Conservation (phyloP, 2,329 filamentous ascomycete genomes). For the Sporothrix mexicana region DNA sequence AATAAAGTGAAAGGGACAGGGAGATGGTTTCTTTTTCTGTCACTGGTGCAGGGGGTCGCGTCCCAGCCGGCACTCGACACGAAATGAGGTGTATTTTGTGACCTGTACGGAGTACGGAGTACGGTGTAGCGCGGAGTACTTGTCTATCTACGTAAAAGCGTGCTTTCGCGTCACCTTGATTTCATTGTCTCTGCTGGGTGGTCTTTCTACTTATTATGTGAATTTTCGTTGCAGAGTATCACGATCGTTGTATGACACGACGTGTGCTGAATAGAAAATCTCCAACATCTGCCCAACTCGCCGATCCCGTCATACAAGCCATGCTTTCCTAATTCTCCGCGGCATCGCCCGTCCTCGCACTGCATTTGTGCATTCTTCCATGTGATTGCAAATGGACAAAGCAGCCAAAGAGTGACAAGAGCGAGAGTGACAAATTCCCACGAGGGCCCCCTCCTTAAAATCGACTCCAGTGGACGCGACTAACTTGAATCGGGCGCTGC, state of each 20-base stretch:
- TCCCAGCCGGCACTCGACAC: conserved; percentile 21
- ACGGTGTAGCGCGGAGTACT: too few species aligned
- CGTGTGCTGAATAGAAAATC: too few species aligned
- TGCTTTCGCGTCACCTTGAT: background rate
- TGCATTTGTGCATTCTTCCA: background rate
- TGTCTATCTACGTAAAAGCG: background rate
- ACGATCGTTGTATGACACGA: background rate
- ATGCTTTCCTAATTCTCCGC: background rate
- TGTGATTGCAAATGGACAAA: conserved; percentile 20
- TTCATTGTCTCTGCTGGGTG: background rate
- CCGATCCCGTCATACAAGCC: background rate
- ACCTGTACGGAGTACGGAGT: background rate
- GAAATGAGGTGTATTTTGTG: conserved; percentile 17
- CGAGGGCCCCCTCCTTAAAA: background rate
- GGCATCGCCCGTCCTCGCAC: background rate
- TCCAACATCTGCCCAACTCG: background rate
- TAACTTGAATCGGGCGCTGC: conserved; percentile 17
- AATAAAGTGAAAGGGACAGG: background rate
- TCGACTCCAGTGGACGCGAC: background rate
- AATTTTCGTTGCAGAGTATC: too few species aligned
- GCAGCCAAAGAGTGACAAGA: background rate
- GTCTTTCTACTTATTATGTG: background rate
- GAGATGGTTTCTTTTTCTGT: conserved; percentile 22
- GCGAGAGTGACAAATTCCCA: background rate
- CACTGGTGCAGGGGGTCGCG: background rate